Evolutionary conservation across 345 rosid species (phyloP).

Genomic region (Euphorbia peplus): DNA sequence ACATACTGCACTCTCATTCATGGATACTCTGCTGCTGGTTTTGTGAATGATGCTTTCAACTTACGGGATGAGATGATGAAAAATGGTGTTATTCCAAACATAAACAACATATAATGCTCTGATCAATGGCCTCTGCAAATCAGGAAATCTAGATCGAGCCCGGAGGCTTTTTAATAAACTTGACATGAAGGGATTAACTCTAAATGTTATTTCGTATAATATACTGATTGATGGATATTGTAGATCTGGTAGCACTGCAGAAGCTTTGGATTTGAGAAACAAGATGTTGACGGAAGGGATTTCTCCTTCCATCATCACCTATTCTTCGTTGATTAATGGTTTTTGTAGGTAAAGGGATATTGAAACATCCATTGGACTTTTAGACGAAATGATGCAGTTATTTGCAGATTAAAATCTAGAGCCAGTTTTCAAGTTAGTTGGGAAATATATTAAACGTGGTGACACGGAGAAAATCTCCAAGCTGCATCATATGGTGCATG

Average conservation of each 20-base stretch:
- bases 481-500: conserved; percentile 18
- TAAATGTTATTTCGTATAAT: conserved; percentile 51
- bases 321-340: conserved; percentile 36
- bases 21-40: conserved; percentile 54
- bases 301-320: conserved; percentile 32
- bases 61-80: conserved; percentile 65
- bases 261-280: conserved; percentile 49
- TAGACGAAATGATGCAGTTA: conserved; percentile 29
- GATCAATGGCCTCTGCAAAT: conserved; percentile 57
- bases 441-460: conserved; percentile 11
- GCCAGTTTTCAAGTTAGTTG: conserved; percentile 20
- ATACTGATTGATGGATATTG: conserved; percentile 48
- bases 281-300: conserved; percentile 50
- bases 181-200: conserved; percentile 46
- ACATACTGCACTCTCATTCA: conserved; percentile 61
- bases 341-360: conserved; percentile 36
- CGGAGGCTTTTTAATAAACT: conserved; percentile 58
- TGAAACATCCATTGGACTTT: conserved; percentile 22
- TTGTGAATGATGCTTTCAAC: conserved; percentile 60
- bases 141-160: conserved; percentile 53
- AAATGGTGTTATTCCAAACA: conserved; percentile 51
- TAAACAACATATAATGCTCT: conserved; percentile 61
- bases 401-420: conserved; percentile 23
- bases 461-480: conserved; percentile 17
- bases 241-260: conserved; percentile 39